A percentile compares a stretch with the other conserved stretches of the same genome.
Conservation (phyloP, 179 eudicot genomes). For the Actinidia chinensis region DNA sequence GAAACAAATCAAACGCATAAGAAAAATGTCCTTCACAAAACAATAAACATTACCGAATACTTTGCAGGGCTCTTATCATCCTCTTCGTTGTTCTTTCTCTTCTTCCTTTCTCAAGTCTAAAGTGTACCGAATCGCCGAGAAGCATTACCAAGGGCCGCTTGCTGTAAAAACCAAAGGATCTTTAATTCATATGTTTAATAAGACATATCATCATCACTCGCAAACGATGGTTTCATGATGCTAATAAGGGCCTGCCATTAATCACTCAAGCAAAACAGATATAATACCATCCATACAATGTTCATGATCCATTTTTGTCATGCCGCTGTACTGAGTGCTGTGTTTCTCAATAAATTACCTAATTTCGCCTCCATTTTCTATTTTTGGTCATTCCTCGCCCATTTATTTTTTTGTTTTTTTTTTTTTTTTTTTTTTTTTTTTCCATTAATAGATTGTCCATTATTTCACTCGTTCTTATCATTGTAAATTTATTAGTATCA, state of each 20-base stretch:
- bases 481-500: background rate
- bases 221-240: too few relatives aligned
- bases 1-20: background rate
- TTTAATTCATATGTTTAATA: too few relatives aligned
- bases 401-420: too few relatives aligned
- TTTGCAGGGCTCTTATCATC: slow-evolving; percentile 94
- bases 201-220: too few relatives aligned
- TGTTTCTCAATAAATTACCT: background rate
- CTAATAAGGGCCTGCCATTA: background rate
- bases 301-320: background rate
- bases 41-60: slow-evolving; percentile 64
- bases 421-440: too few relatives aligned
- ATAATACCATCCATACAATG: background rate
- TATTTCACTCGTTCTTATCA: background rate
- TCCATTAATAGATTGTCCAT: too few relatives aligned
- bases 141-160: slow-evolving; percentile 98
- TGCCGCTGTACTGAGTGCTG: background rate
- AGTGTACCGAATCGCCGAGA: slow-evolving; percentile 88
- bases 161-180: slow-evolving; percentile 40
- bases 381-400: too few relatives aligned
- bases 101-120: slow-evolving; percentile 74
- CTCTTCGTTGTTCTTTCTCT: slow-evolving; percentile 71
- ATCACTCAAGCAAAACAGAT: background rate
- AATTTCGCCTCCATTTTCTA: background rate
- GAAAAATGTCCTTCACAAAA: background rate